phyloP scores from a whole-genome alignment of 768 basidiomycete species.

The Rhodotorula paludigena region DNA sequence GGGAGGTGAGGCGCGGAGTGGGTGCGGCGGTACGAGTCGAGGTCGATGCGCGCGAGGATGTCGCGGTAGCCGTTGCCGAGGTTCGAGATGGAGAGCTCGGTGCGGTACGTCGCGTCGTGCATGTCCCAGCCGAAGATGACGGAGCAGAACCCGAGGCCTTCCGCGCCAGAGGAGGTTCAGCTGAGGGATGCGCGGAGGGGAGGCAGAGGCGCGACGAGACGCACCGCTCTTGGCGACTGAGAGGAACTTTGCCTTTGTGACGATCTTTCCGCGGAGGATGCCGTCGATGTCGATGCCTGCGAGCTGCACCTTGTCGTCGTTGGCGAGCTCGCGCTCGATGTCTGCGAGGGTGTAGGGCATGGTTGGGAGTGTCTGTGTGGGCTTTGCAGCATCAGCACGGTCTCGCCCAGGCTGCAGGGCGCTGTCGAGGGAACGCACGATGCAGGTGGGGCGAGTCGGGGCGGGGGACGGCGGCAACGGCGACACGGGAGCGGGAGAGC shows the following conservation, averaged over 20 bases:
- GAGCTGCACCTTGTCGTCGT: slow-evolving; percentile 51
- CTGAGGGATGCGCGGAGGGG: neutral
- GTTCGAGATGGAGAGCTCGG: slow-evolving; percentile 85
- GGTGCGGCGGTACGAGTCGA: slow-evolving; percentile 78
- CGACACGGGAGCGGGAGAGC: too few species aligned
- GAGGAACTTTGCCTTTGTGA: slow-evolving; percentile 90
- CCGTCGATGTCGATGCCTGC: slow-evolving; percentile 67
- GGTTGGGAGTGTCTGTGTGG: too few species aligned
- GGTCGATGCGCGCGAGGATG: slow-evolving; percentile 75
- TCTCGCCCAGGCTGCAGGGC: too few species aligned
- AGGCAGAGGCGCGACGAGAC: slow-evolving; percentile 60
- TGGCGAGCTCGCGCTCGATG: slow-evolving; percentile 54
- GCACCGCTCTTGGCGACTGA: slow-evolving; percentile 65
- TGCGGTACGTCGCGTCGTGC: slow-evolving; percentile 76
- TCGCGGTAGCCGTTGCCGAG: slow-evolving; percentile 87
- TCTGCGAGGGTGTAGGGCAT: slow-evolving; percentile 53
- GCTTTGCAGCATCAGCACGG: too few species aligned
- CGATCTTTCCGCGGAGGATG: slow-evolving; percentile 66
- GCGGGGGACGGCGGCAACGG: too few species aligned
- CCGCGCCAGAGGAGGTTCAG: neutral
- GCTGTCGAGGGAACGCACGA: too few species aligned
- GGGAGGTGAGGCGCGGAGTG: slow-evolving; percentile 88
- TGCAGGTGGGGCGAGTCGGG: too few species aligned
- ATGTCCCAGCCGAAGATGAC: slow-evolving; percentile 59
- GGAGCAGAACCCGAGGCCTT: slow-evolving; percentile 28